Percentiles rank a stretch among this genome's conserved stretches.
phyloP scores from a whole-genome alignment of 108 stramenopile species.

The Skeletonema potamos region DNA sequence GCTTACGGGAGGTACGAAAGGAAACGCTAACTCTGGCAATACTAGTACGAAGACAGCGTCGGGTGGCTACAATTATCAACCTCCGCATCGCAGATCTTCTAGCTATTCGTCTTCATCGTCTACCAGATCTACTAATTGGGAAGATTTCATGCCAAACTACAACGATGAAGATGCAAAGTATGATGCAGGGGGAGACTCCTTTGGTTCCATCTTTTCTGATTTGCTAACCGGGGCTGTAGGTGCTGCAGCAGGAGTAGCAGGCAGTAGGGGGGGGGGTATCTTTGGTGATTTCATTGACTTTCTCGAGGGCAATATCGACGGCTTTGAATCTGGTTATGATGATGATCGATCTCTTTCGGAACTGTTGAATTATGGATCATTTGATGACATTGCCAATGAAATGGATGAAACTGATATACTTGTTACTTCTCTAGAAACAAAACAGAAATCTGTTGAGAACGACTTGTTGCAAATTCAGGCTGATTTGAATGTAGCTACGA shows the following conservation, averaged over 20 bases:
- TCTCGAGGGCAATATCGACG: constrained; percentile 74
- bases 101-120: constrained; percentile 33
- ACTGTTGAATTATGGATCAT: constrained; percentile 56
- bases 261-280: constrained; percentile 40
- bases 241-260: constrained; percentile 44
- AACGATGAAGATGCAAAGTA: constrained; percentile 59
- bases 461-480: constrained; percentile 56
- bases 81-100: constrained; percentile 71
- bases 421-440: constrained; percentile 65
- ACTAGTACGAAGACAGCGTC: constrained; percentile 22
- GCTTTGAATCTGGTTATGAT: constrained; percentile 43
- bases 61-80: constrained; percentile 47
- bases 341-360: constrained; percentile 59
- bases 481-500: constrained; percentile 46
- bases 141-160: constrained; percentile 83
- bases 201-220: constrained; percentile 76
- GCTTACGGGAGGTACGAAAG: constrained; percentile 49
- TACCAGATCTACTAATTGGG: constrained; percentile 58
- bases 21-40: neutral
- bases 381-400: constrained; percentile 74
- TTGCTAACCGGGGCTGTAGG: constrained; percentile 62
- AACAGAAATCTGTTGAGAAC: constrained; percentile 50
- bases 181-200: constrained; percentile 78
- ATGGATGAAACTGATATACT: constrained; percentile 81
- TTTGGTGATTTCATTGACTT: constrained; percentile 80